Evolutionary conservation across 257 asterid genomes (phyloP).

Genomic region (Nicotiana paniculata): DNA sequence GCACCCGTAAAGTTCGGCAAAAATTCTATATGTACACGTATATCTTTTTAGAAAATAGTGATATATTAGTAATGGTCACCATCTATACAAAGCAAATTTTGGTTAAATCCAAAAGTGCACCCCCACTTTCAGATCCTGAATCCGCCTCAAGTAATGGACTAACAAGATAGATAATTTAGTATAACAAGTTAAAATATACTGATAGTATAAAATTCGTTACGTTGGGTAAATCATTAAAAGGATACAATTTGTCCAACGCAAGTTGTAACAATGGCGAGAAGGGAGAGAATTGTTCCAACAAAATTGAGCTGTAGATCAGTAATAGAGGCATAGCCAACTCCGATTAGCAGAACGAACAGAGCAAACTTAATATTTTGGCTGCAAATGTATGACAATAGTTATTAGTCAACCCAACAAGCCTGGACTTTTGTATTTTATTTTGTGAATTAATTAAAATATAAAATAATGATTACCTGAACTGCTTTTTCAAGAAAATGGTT

Average conservation of each 20-base stretch:
- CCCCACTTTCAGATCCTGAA: no score
- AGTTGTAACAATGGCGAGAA: slow-evolving; percentile 81
- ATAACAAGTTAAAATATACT: not conserved
- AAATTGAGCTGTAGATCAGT: slow-evolving; percentile 92
- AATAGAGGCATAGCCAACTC: slow-evolving; percentile 86
- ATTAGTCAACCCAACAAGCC: not conserved
- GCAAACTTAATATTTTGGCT: slow-evolving; percentile 70
- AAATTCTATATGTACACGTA: no score
- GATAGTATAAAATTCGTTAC: not conserved
- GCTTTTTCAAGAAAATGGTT: slow-evolving; percentile 71
- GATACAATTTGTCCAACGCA: slow-evolving; percentile 89
- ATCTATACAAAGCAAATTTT: no score
- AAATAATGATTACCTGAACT: slow-evolving; percentile 48
- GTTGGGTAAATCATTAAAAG: not conserved
- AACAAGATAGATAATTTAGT: not conserved
- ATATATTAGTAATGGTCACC: no score
- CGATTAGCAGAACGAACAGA: slow-evolving; percentile 51
- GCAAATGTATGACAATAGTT: slow-evolving; percentile 6
- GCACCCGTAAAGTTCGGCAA: no score
- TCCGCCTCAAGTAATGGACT: no score
- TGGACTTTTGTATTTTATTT: not conserved
- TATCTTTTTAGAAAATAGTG: no score
- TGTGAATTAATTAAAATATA: not conserved
- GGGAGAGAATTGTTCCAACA: slow-evolving; percentile 70
- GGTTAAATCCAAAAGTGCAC: no score